Evolutionary conservation across 2,329 filamentous ascomycete species (phyloP).

Genomic region (Nothophoma quercina): DNA sequence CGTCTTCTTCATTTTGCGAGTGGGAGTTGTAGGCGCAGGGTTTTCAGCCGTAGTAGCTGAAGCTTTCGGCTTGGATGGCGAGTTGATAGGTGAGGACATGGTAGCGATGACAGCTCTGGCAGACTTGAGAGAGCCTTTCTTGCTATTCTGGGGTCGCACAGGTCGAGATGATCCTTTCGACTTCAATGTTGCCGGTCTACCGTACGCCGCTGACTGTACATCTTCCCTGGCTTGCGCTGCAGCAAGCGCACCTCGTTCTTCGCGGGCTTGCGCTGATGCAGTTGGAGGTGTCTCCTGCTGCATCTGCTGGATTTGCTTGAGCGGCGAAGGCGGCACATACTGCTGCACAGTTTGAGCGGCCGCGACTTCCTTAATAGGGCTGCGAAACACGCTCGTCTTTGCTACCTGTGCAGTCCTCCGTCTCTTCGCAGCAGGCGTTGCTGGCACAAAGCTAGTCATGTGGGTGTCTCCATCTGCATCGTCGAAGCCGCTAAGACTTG

Average conservation of each 20-base stretch:
- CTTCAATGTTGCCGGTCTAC: constrained; percentile 35
- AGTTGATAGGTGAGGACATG: constrained; percentile 27
- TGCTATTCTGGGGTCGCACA: constrained; percentile 25
- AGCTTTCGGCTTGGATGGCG: constrained; percentile 22
- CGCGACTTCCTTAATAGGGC: constrained; percentile 22
- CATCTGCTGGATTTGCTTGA: constrained; percentile 30
- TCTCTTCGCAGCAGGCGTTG: constrained; percentile 39
- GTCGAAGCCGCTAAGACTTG: constrained; percentile 41
- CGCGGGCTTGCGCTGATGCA: constrained; percentile 37
- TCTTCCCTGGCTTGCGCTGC: constrained; percentile 32
- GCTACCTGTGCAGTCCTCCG: constrained; percentile 37
- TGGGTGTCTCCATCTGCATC: constrained; percentile 44
- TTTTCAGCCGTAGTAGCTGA: constrained; percentile 5
- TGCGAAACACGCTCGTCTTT: constrained; percentile 31
- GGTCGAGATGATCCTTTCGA: constrained; percentile 23
- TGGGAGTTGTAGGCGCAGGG: constrained; percentile 25
- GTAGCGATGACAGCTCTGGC: constrained; percentile 31
- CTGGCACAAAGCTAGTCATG: constrained; percentile 34
- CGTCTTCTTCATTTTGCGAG: neutral
- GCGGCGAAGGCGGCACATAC: constrained; percentile 20
- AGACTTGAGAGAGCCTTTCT: constrained; percentile 39
- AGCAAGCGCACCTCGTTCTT: constrained; percentile 46
- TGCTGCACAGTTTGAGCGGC: constrained; percentile 21
- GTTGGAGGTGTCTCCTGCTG: constrained; percentile 28
- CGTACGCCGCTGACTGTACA: constrained; percentile 21